Evolutionary conservation across 2,329 filamentous ascomycete species (phyloP).

Genomic region (Scedosporium boydii): DNA sequence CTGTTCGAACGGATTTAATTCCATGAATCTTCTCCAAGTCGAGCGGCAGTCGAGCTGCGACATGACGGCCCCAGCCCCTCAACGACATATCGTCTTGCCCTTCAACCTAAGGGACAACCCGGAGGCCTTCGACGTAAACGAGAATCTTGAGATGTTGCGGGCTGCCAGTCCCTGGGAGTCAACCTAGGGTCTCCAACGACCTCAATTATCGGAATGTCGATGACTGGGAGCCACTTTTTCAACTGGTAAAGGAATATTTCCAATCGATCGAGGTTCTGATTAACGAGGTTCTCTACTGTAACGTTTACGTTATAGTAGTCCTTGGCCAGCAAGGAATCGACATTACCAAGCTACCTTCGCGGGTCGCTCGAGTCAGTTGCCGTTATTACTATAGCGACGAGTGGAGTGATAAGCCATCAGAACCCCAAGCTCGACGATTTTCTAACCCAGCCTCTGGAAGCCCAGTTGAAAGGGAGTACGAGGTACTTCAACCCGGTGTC

Average conservation of each 20-base stretch:
- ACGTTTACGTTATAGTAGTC: neutral
- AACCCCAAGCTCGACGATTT: neutral
- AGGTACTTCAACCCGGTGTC: neutral
- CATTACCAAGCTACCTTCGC: neutral
- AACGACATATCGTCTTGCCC: neutral
- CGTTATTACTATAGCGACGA: neutral
- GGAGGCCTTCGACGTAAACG: neutral
- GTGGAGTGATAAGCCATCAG: neutral
- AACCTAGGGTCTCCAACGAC: neutral
- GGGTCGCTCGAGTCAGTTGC: neutral
- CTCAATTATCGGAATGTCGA: neutral
- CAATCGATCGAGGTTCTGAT: neutral
- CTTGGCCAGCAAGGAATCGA: neutral
- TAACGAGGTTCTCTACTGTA: neutral
- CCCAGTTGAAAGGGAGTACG: neutral
- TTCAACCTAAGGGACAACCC: neutral
- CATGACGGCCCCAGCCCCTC: too few species aligned
- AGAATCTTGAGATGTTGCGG: neutral
- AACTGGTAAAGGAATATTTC: neutral
- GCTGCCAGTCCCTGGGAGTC: neutral
- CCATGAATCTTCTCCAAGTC: too few species aligned
- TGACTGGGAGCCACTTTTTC: neutral
- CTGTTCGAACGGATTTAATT: too few species aligned
- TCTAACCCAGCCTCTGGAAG: neutral
- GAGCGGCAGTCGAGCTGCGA: too few species aligned